These are phyloP conservation scores for Amanita jacksonii DNA, from an alignment of 768 basidiomycete species.

Conservation along the genomic window DNA sequence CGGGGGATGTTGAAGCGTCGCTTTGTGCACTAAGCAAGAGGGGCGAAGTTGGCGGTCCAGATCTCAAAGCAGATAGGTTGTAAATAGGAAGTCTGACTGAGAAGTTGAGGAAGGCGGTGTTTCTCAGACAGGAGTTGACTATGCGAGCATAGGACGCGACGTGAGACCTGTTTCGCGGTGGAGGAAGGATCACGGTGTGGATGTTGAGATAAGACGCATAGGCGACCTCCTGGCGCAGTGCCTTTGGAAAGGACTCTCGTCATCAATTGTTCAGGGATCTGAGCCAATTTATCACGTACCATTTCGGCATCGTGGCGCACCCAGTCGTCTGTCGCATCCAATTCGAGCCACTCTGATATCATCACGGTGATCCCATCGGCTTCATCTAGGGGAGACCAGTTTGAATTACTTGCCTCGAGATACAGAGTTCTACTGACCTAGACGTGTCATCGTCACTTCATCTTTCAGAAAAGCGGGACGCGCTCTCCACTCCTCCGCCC, in stretches of 20 bases:
- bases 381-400: slow-evolving; percentile 42
- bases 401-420: background rate
- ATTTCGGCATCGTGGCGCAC: slow-evolving; percentile 94
- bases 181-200: slow-evolving; percentile 76
- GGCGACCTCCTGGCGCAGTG: slow-evolving; percentile 84
- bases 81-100: slow-evolving; percentile 80
- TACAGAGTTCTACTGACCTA: slow-evolving; percentile 38
- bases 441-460: slow-evolving; percentile 82
- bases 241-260: slow-evolving; percentile 40
- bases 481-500: slow-evolving; percentile 82
- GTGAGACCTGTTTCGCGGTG: slow-evolving; percentile 74
- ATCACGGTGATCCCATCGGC: slow-evolving; percentile 64
- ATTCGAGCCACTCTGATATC: slow-evolving; percentile 90
- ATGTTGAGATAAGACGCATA: slow-evolving; percentile 92
- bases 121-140: slow-evolving; percentile 67
- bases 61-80: slow-evolving; percentile 55
- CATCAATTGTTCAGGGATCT: background rate
- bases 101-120: slow-evolving; percentile 63
- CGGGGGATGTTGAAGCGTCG: slow-evolving; percentile 5
- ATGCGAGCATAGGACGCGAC: slow-evolving; percentile 91
- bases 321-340: slow-evolving; percentile 89
- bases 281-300: slow-evolving; percentile 35
- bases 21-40: slow-evolving; percentile 10
- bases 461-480: slow-evolving; percentile 69
- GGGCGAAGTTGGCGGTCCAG: slow-evolving; percentile 19